Evolutionary conservation across 345 rosid species (phyloP).

Genomic region (Sisymbrium irio): DNA sequence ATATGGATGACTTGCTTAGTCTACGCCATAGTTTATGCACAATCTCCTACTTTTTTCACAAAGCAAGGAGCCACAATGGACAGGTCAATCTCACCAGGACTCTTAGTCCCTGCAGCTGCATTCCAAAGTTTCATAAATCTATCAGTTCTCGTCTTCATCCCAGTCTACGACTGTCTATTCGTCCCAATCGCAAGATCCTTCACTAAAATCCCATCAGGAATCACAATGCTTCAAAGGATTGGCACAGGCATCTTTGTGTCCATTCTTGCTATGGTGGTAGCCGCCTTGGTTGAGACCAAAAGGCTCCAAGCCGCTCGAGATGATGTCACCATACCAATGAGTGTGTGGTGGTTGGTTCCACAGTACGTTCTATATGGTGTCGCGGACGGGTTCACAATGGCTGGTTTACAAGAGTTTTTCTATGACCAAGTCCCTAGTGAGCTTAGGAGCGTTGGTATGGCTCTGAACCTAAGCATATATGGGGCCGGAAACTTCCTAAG

Average conservation of each 20-base stretch:
- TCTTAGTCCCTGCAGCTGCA: slow-evolving; percentile 51
- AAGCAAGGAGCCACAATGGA: slow-evolving; percentile 64
- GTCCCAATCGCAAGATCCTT: slow-evolving; percentile 43
- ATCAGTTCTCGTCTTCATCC: slow-evolving; percentile 38
- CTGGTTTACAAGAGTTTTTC: slow-evolving; percentile 61
- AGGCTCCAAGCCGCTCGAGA: slow-evolving; percentile 30
- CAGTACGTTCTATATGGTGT: slow-evolving; percentile 30
- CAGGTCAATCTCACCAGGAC: slow-evolving; percentile 38
- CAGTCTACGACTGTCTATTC: slow-evolving; percentile 46
- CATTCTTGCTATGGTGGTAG: slow-evolving; percentile 21
- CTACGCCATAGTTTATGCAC: slow-evolving; percentile 49
- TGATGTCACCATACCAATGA: slow-evolving; percentile 15
- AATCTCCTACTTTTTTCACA: slow-evolving; percentile 51
- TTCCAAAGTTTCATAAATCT: slow-evolving; percentile 45
- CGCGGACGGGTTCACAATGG: slow-evolving; percentile 42
- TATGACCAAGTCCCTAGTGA: slow-evolving; percentile 54
- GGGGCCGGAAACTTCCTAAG: slow-evolving; percentile 53
- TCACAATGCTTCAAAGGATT: slow-evolving; percentile 42
- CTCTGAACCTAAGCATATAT: slow-evolving; percentile 47
- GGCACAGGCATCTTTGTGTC: slow-evolving; percentile 33
- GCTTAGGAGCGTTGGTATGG: slow-evolving; percentile 52
- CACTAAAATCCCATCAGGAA: slow-evolving; percentile 35
- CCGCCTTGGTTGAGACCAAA: slow-evolving; percentile 41
- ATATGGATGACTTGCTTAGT: slow-evolving; percentile 50
- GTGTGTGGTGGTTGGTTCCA: slow-evolving; percentile 45